Evolutionary conservation across 208 protist species (phyloP), one percentile per base, ranked within the genome.

Genomic region (Naegleria lovaniensis): DNA sequence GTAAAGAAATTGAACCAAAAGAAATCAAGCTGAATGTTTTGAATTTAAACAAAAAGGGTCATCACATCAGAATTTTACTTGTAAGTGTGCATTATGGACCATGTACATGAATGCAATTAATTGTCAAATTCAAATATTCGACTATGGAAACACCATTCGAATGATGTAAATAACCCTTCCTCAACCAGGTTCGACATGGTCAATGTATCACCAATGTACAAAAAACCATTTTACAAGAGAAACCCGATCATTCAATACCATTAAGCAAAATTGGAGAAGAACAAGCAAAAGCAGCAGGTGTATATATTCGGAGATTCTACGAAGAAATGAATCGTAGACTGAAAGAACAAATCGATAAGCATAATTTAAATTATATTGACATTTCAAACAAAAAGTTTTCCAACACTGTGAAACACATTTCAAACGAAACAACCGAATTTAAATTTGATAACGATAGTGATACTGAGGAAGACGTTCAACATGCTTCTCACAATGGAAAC

Each of bases 221-320:
- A 40, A 88, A 88, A 29, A 15, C 9, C 16, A 29, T 88, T 38
- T 58, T 58, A 15, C 11, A 15, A 48, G 6, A 33, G 5, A 48
- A 33, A 58, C 16, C 41, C 36, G 85, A 88, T 88, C 43, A 88
- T 58, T 29, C 85, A 6, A 88, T 88, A 38, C 85, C 85, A 58
- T 58, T 88, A 29, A 40, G n/a, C 29, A 58, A 88, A 33, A n/a
- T 7, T 58, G 85, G 85, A 16, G 40, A 43, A 15, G 33, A 39
- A 88, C 85, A 88, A 58, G 85, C 85, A 0, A 85, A 43, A 48
- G 16, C 15, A 33, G 55, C 55, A 29, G 55, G 55, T 67, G 55
- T 67, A 67, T 67, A 67, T 67, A 67, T 67, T 67, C 11, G 22
- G 19, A 15, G n/a, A 48, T 43, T 85, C 38, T 38, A 38, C 22